Percentiles rank a stretch among this genome's conserved stretches.
phyloP scores from a whole-genome alignment of 2,329 filamentous ascomycete species.

The Ceratocystis lukuohia region DNA sequence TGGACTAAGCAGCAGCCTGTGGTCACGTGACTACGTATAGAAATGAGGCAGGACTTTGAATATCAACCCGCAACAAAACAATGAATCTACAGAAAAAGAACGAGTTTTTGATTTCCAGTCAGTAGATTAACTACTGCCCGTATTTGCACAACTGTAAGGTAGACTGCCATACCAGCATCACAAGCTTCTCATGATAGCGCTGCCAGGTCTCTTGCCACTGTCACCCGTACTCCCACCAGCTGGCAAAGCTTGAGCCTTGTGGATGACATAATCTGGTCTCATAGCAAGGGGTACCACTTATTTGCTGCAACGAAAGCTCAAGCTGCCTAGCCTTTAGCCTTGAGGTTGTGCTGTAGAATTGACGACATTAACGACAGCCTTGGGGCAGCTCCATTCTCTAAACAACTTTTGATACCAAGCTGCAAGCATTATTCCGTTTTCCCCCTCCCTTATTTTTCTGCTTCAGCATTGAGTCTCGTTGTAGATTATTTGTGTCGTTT shows the following conservation, averaged over 20 bases:
- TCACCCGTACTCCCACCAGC: neutral
- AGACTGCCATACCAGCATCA: too few relatives aligned
- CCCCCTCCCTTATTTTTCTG: neutral
- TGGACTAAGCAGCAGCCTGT: neutral
- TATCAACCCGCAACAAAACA: neutral
- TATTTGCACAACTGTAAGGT: too few relatives aligned
- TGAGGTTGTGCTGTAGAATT: conserved; percentile 2
- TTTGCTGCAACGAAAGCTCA: conserved; percentile 16
- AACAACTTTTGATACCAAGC: neutral
- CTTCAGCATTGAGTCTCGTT: neutral
- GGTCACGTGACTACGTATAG: neutral
- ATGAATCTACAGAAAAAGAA: neutral
- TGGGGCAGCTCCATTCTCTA: conserved; percentile 1
- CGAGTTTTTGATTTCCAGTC: too few relatives aligned
- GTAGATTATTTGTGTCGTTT: neutral
- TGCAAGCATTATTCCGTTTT: neutral
- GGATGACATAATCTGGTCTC: neutral
- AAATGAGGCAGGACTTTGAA: neutral
- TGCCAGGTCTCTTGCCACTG: neutral
- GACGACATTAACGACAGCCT: conserved; percentile 17
- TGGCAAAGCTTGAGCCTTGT: neutral
- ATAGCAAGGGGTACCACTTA: neutral
- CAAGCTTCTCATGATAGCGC: neutral
- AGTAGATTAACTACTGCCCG: too few relatives aligned
- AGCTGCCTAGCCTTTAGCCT: conserved; percentile 18